These are phyloP conservation scores for Rutidosis leptorrhynchoides DNA, from an alignment of 129 eudicot genomes.

Conservation along the genomic window DNA sequence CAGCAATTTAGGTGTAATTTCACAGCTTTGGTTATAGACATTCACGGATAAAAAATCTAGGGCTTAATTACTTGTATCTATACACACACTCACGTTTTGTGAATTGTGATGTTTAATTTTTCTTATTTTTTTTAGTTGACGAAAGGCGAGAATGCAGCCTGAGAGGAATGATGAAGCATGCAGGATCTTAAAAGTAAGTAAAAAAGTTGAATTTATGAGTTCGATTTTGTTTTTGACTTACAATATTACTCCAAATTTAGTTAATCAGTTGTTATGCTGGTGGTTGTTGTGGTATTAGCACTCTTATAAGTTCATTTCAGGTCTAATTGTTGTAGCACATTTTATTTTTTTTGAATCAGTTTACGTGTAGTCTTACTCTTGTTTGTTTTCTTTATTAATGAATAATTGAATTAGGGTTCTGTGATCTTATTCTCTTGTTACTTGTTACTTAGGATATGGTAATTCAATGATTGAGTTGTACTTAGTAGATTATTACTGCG, in stretches of 20 bases:
- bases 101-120: constrained; percentile 23
- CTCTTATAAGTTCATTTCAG: not conserved
- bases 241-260: constrained; percentile 1
- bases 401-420: not conserved
- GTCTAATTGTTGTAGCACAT: not conserved
- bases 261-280: not conserved
- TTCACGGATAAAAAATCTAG: constrained; percentile 8
- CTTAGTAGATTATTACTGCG: no score
- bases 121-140: constrained; percentile 15
- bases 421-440: constrained; percentile 1
- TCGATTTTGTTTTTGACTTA: not conserved
- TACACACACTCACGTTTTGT: not conserved
- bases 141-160: constrained; percentile 22
- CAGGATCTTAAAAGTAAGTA: constrained; percentile 28
- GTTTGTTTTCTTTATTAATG: constrained; percentile 11
- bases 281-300: constrained; percentile 16
- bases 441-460: not conserved
- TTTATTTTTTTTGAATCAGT: constrained; percentile 1
- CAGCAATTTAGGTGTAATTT: constrained; percentile 7
- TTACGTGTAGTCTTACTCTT: not conserved
- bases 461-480: not conserved
- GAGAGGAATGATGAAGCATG: constrained; percentile 25
- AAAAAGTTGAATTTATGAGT: constrained; percentile 10
- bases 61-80: constrained; percentile 16
- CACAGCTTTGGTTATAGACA: not conserved